Percentiles rank a stretch among this genome's conserved stretches.
These are phyloP conservation scores for Ulvella scutata DNA, from an alignment of 139 green algal species.

Conservation along the genomic window DNA sequence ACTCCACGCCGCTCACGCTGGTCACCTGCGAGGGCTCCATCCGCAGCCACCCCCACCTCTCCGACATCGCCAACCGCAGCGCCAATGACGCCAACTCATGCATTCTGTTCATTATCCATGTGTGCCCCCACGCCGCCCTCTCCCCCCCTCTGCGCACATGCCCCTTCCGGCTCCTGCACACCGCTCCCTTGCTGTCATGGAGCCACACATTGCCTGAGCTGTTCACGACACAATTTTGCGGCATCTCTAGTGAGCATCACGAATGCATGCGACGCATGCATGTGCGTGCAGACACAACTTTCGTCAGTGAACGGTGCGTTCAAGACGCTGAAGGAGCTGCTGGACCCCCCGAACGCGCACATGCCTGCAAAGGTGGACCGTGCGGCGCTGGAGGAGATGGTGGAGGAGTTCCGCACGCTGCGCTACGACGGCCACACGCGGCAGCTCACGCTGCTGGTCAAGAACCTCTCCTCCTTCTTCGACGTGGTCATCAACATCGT, in stretches of 20 bases:
- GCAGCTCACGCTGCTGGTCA: neutral
- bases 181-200: neutral
- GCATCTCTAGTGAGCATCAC: too few species aligned
- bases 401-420: neutral
- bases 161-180: neutral
- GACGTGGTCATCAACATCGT: conserved; percentile 2
- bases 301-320: too few species aligned
- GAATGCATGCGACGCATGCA: too few species aligned
- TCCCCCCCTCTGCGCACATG: neutral
- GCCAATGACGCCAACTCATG: neutral
- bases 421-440: neutral
- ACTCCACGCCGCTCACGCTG: neutral
- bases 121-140: neutral
- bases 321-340: neutral
- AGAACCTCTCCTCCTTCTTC: conserved; percentile 2
- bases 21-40: neutral
- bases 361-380: too few species aligned
- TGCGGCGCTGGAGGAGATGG: neutral
- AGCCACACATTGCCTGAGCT: too few species aligned
- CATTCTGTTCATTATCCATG: neutral
- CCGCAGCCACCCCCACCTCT: neutral
- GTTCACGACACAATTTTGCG: too few species aligned
- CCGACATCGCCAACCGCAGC: neutral
- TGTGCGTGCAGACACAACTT: too few species aligned
- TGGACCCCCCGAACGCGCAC: too few species aligned